A percentile compares a stretch with the other conserved stretches of the same genome.
Evolutionary conservation across 2,329 filamentous ascomycete species (phyloP).

Genomic region (Blastomyces gilchristii): DNA sequence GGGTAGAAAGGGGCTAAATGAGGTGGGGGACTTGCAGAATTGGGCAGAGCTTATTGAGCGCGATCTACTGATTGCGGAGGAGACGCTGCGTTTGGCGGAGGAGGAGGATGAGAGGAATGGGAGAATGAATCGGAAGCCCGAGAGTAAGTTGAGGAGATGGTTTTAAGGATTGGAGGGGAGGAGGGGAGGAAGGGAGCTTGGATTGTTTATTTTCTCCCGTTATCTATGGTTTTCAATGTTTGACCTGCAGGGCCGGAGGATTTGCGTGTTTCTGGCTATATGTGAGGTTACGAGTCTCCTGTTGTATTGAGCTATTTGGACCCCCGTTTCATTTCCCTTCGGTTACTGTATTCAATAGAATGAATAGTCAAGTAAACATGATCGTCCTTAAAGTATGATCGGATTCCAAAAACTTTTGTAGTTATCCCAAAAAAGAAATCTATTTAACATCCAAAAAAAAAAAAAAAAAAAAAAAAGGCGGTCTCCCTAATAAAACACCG

Average conservation of each 20-base stretch:
- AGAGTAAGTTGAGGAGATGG: conserved; percentile 16
- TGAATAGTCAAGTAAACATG: not conserved
- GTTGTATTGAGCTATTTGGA: not conserved
- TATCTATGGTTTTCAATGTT: not conserved
- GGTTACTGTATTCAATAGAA: not conserved
- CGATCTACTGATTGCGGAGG: conserved; percentile 37
- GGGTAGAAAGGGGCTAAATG: conserved; percentile 48
- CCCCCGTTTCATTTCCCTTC: not conserved
- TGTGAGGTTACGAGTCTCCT: not conserved
- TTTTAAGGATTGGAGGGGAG: conserved; percentile 10
- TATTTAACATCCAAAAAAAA: not conserved
- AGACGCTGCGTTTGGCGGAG: conserved; percentile 32
- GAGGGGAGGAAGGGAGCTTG: not conserved
- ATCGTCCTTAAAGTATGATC: not conserved
- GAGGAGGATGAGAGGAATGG: conserved; percentile 18
- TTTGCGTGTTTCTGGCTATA: not conserved
- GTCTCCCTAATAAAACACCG: not conserved
- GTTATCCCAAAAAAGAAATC: conserved; percentile 4
- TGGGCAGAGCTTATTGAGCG: conserved; percentile 53
- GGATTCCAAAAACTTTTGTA: not conserved
- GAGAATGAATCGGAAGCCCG: conserved; percentile 12
- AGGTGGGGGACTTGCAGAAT: conserved; percentile 55
- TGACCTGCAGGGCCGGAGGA: not conserved
- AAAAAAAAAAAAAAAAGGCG: not conserved
- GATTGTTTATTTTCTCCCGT: not conserved